Conservation (phyloP, 2,329 filamentous ascomycete species). For the Trichoderma aggressivum region DNA sequence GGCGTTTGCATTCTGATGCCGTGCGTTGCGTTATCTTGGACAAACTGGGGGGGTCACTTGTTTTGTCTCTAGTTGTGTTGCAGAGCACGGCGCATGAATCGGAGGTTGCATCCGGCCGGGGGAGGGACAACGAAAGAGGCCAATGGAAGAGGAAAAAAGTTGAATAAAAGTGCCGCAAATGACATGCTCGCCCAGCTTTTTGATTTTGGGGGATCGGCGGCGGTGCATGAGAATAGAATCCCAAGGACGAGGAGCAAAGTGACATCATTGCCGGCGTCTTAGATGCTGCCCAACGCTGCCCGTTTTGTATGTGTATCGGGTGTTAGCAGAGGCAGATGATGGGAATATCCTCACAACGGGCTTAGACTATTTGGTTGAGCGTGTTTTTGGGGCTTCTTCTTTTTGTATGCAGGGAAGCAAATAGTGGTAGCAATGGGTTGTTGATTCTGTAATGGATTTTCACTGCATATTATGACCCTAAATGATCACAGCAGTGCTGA, state of each 20-base stretch:
- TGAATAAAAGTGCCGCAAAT: not conserved
- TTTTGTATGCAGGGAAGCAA: not conserved
- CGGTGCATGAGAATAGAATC: not conserved
- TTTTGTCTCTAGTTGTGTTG: not conserved
- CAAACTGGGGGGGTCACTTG: not conserved
- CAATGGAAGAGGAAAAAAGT: not conserved
- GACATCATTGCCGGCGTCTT: conserved; percentile 1
- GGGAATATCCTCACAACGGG: not conserved
- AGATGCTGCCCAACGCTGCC: not conserved
- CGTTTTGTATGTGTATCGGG: not conserved
- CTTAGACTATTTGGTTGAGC: not conserved
- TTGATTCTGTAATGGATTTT: not conserved
- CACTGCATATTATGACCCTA: not conserved
- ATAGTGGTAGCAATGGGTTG: not conserved
- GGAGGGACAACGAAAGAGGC: not conserved
- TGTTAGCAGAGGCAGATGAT: not conserved
- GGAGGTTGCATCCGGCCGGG: not conserved
- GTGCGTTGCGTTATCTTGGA: not conserved
- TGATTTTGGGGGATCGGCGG: conserved; percentile 7
- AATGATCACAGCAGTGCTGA: not conserved
- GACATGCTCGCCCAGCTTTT: not conserved
- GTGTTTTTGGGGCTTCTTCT: not conserved
- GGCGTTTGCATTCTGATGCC: not conserved
- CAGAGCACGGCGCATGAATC: not conserved
- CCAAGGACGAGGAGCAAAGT: not conserved